Evolutionary conservation across 768 basidiomycete species (phyloP), one percentile per base, ranked within the genome.

Genomic region (Steccherinum ochraceum): DNA sequence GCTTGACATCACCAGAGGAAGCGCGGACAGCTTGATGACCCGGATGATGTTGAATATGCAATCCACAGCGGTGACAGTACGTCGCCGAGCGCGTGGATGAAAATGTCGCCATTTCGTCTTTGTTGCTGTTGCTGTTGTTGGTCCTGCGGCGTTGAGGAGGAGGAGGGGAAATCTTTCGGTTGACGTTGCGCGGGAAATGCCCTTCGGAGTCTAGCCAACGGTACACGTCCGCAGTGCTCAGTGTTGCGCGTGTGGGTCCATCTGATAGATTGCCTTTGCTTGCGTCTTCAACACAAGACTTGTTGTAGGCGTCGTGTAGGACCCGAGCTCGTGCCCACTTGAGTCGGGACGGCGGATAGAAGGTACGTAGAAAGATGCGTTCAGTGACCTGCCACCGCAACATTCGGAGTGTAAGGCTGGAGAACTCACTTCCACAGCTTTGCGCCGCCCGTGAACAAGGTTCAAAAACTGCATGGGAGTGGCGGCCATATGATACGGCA

Each of bases 321-420:
- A 69, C 66, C n/a, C 67, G 67, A 25, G 76, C 73, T 4, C 77
- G 69, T 13, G 61, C 68, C 75, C 74, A 74, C 77, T 78, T 46
- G 20, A 41, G 46, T 5, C 35, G 13, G 18, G 44, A 2, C 41
- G 35, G 16, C 12, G 3, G 50, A 44, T 41, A 50, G 12, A 52
- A 45, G 49, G 27, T 20, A 48, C n/a, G 26, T 45, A 30, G 43
- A 30, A n/a, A 20, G 2, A 5, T 44, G 11, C 11, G n/a, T 11
- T 39, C n/a, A 39, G 35, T 11, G 35, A 39, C 11, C 35, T n/a
- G n/a, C n/a, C n/a, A 11, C 35, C n/a, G n/a, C n/a, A n/a, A n/a
- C 35, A 39, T 11, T 39, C 11, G 35, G 30, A 12, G 18, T 35
- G n/a, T 51, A 13, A 24, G 23, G 24, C 16, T 4, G 40, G 27